Evolutionary conservation across 2,329 filamentous ascomycete species (phyloP), one percentile per base, ranked within the genome.

Genomic region (Graphiopsis chlorocephala): DNA sequence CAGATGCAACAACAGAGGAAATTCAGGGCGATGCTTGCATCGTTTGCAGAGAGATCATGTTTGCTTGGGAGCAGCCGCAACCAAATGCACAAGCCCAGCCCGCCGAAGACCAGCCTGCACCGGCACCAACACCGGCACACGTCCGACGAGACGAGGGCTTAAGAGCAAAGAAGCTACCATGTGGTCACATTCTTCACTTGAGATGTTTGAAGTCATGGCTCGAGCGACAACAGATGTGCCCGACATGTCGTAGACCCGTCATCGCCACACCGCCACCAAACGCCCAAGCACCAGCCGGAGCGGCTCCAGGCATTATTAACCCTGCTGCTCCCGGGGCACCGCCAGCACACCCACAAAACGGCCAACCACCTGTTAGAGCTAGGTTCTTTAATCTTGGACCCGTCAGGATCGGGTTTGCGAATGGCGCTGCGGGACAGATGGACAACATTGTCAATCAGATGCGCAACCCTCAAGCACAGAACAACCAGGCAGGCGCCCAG

Each of bases 41-140:
- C 71, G 97, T 99, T 63, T 99, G 95, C 77, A 88, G 95, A 66
- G 95, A 99, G 76, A 92, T 96, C 69, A 99, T 99, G 95, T 86
- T 87, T 35, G 88, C 90, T 1, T 97, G 92, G 91, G 82, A 81
- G 35, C 83, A 83, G 62, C 80, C 82, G 45, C 77, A 75, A 45
- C 77, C 74, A 52, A 78, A 79, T 50, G 78, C 62, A 66, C 75
- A 77, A 56, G 68, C 61, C 14, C 72, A 75, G 42, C 69, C 73
- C 67, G 72, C 71, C 53, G 69, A 26, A 23, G 68, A 28, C 59
- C 64, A 64, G n/a, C 52, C 73, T 59, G 72, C 75, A 55, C 74
- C 75, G 60, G 61, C 69, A n/a, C 75, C 78, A 62, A 72, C 73
- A 62, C 75, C 78, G 62, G 72, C 73, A 63, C 62, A 69, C 28